A percentile compares a stretch with the other conserved stretches of the same genome.
phyloP scores from a whole-genome alignment of 1,284 basidiomycete species.

The Termitomyces sp. region DNA sequence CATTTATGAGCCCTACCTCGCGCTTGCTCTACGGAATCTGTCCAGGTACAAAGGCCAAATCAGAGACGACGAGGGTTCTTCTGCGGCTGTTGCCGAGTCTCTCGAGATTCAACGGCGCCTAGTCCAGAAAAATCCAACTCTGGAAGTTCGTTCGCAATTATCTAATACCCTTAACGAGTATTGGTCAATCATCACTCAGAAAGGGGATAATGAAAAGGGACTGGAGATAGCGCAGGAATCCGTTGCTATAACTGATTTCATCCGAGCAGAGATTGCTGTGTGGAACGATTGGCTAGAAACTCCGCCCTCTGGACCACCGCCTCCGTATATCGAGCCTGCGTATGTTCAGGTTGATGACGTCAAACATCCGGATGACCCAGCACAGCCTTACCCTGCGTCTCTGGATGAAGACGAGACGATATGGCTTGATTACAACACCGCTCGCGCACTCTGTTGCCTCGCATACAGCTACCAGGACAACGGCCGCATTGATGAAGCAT shows the following conservation, averaged over 20 bases:
- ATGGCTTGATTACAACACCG: constrained; percentile 11
- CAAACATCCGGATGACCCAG: neutral
- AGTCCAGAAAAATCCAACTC: neutral
- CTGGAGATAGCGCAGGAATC: constrained; percentile 8
- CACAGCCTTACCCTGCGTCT: neutral
- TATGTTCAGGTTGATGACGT: neutral
- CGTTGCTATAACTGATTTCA: constrained; percentile 2
- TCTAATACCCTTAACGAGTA: constrained; percentile 7
- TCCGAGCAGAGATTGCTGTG: constrained; percentile 1
- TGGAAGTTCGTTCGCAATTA: constrained; percentile 6
- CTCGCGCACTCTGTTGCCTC: constrained; percentile 5
- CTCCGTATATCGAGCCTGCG: neutral
- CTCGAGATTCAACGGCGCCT: constrained; percentile 1
- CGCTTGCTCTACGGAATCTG: constrained; percentile 9
- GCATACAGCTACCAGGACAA: constrained; percentile 8
- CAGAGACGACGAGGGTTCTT: constrained; percentile 1
- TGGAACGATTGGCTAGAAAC: constrained; percentile 6
- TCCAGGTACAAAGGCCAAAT: constrained; percentile 7
- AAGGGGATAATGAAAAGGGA: neutral
- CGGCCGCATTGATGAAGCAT: constrained; percentile 6
- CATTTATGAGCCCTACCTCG: constrained; percentile 12
- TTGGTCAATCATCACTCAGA: constrained; percentile 3
- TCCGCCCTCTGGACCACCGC: neutral
- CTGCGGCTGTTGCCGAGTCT: constrained; percentile 4
- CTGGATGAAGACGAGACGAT: constrained; percentile 4